Conservation (phyloP, 2,329 filamentous ascomycete species). For the Ceratocystis smalleyi region DNA sequence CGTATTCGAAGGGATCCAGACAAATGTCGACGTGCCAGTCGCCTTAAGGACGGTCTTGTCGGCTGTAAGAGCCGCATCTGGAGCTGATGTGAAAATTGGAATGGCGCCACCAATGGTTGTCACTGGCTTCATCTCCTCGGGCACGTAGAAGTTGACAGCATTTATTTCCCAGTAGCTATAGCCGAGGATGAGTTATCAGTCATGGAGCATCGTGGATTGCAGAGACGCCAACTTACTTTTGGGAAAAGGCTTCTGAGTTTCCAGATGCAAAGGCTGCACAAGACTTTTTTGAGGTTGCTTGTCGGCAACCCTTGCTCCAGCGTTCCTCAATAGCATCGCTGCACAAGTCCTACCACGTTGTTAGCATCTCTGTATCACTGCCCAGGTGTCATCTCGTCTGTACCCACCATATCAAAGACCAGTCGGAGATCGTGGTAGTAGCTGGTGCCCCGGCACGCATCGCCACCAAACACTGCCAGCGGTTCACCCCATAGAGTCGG, state of each 20-base stretch:
- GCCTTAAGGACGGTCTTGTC: conserved; percentile 9
- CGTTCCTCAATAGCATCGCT: conserved; percentile 51
- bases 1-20: background rate
- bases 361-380: background rate
- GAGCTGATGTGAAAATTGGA: background rate
- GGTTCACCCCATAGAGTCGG: conserved; percentile 55
- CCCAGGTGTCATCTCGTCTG: background rate
- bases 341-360: conserved; percentile 45
- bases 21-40: conserved; percentile 7
- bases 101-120: conserved; percentile 2
- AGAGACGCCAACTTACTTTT: conserved; percentile 13
- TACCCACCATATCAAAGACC: conserved; percentile 47
- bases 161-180: conserved; percentile 38
- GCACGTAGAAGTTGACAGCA: conserved; percentile 34
- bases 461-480: conserved; percentile 50
- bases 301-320: conserved; percentile 24
- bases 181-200: conserved; percentile 20
- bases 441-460: conserved; percentile 46
- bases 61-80: conserved; percentile 8
- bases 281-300: conserved; percentile 27
- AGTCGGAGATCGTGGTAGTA: conserved; percentile 56
- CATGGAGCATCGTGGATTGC: background rate
- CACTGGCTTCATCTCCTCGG: conserved; percentile 14
- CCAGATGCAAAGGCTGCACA: conserved; percentile 27
- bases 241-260: conserved; percentile 1